Conservation (phyloP, 108 stramenopile species). For the Skeletonema grethae region DNA sequence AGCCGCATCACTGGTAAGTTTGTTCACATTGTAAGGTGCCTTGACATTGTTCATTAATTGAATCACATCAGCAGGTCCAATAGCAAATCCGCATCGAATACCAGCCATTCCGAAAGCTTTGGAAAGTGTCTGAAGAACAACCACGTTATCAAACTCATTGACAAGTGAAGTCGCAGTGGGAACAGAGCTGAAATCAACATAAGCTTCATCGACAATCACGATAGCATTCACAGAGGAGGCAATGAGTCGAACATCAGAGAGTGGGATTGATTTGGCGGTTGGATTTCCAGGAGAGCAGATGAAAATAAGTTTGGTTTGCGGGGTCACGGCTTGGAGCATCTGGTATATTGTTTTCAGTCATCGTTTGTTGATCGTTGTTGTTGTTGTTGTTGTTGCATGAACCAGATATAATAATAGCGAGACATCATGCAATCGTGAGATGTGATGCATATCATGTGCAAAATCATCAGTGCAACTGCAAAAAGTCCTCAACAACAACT, state of each 20-base stretch:
- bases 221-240: slow-evolving; percentile 63
- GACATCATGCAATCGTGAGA: neutral
- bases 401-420: neutral
- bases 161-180: slow-evolving; percentile 56
- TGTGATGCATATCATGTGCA: slow-evolving; percentile 3
- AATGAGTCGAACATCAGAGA: slow-evolving; percentile 67
- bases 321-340: slow-evolving; percentile 74
- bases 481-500: slow-evolving; percentile 15
- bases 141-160: slow-evolving; percentile 73
- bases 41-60: slow-evolving; percentile 97
- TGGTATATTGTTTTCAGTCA: slow-evolving; percentile 16
- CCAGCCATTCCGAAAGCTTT: slow-evolving; percentile 98
- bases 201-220: slow-evolving; percentile 96
- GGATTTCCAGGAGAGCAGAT: slow-evolving; percentile 96
- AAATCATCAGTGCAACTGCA: neutral
- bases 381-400: slow-evolving; percentile 1
- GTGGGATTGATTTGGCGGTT: slow-evolving; percentile 87
- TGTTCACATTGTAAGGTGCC: slow-evolving; percentile 96
- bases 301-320: slow-evolving; percentile 85
- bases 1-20: slow-evolving; percentile 83
- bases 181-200: slow-evolving; percentile 82
- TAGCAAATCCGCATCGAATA: slow-evolving; percentile 93
- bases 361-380: neutral
- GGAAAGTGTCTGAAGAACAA: slow-evolving; percentile 93
- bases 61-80: slow-evolving; percentile 86